Conservation (phyloP, 192 early-diverging fungal genomes). For the Coemansia sp. region DNA sequence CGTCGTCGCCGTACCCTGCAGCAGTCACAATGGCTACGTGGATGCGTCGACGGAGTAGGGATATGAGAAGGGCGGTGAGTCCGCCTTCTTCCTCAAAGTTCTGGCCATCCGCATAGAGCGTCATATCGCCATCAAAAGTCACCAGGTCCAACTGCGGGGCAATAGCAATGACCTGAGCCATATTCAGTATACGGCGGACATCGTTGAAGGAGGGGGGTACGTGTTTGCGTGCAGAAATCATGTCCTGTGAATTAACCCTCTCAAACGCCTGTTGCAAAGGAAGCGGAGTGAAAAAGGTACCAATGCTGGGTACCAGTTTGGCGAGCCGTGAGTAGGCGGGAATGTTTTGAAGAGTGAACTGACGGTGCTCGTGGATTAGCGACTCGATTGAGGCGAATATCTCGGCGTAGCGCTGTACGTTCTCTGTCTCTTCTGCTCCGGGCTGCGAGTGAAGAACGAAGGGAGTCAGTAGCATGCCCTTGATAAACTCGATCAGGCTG, state of each 20-base stretch:
- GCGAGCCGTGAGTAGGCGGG: constrained; percentile 69
- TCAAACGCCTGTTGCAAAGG: constrained; percentile 73
- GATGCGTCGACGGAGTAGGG: constrained; percentile 61
- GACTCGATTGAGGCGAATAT: constrained; percentile 75
- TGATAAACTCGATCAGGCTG: constrained; percentile 89
- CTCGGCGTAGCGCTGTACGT: constrained; percentile 72
- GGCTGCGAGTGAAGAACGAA: constrained; percentile 78
- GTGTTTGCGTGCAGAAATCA: constrained; percentile 72
- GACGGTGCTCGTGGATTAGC: constrained; percentile 67
- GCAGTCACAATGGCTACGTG: constrained; percentile 87
- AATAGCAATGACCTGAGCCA: constrained; percentile 80
- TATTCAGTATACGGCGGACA: constrained; percentile 83
- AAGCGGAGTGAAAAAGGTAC: constrained; percentile 81
- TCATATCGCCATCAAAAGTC: constrained; percentile 96
- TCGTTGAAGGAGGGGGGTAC: constrained; percentile 94
- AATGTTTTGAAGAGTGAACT: constrained; percentile 10
- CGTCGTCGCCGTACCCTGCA: constrained; percentile 77
- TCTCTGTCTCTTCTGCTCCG: constrained; percentile 9
- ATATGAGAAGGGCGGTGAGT: constrained; percentile 66
- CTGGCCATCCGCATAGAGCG: constrained; percentile 84
- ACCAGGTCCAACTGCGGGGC: constrained; percentile 69
- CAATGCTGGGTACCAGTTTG: constrained; percentile 73
- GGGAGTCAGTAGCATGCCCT: constrained; percentile 78
- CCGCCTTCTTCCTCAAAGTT: constrained; percentile 71
- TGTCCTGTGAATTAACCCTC: constrained; percentile 61